These are phyloP conservation scores for Pseudogymnoascus verrucosus DNA, from an alignment of 2,329 filamentous ascomycete genomes.

Conservation along the genomic window DNA sequence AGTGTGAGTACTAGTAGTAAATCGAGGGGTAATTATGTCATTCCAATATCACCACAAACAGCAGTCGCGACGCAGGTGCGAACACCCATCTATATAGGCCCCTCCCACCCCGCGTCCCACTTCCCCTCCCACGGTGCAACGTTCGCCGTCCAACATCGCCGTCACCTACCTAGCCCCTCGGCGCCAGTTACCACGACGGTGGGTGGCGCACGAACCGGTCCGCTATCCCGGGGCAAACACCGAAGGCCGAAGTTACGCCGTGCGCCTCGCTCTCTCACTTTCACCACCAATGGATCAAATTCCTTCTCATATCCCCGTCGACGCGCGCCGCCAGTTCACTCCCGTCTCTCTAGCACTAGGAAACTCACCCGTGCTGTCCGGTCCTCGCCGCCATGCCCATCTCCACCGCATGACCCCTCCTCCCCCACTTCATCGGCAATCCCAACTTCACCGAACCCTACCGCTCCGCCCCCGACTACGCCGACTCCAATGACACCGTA, in stretches of 20 bases:
- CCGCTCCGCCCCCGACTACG: no score
- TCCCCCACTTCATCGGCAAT: no score
- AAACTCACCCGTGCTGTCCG: no score
- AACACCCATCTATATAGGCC: background rate
- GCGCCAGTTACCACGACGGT: background rate
- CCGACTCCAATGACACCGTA: no score
- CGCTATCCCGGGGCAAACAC: background rate
- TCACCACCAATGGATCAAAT: no score
- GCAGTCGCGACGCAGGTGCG: background rate
- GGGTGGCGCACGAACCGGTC: background rate
- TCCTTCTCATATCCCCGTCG: no score
- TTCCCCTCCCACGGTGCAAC: background rate
- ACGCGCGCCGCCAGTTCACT: no score
- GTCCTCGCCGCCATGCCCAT: no score
- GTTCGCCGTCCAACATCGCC: background rate
- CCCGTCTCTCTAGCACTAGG: no score
- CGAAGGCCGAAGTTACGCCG: background rate
- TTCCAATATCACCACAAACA: background rate
- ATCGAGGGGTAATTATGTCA: background rate
- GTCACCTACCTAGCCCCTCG: background rate
- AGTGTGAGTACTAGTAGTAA: background rate
- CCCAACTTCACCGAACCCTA: no score
- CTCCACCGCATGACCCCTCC: no score
- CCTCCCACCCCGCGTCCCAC: background rate
- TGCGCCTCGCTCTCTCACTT: background rate